phyloP scores from a whole-genome alignment of 805 yeast genomes.

The Myxozyma monticola region DNA sequence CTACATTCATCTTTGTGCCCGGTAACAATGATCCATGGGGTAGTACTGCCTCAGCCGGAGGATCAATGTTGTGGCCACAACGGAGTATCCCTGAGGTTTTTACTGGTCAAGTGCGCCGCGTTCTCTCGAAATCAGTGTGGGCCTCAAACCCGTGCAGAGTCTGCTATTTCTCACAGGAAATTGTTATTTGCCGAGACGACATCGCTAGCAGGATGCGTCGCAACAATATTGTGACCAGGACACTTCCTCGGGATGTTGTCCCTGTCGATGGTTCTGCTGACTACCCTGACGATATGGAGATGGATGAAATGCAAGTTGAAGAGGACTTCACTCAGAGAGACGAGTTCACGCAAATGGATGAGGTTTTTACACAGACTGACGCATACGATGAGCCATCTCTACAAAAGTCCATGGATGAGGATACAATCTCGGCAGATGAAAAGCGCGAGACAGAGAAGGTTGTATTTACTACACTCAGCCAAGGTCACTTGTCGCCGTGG shows the following conservation, averaged over 20 bases:
- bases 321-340: neutral
- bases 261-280: slow-evolving; percentile 3
- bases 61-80: slow-evolving; percentile 67
- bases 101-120: slow-evolving; percentile 62
- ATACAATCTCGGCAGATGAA: too few species aligned
- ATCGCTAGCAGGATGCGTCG: slow-evolving; percentile 67
- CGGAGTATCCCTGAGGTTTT: slow-evolving; percentile 69
- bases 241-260: slow-evolving; percentile 15
- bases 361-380: neutral
- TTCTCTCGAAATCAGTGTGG: slow-evolving; percentile 54
- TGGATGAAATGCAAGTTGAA: too few species aligned
- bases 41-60: slow-evolving; percentile 64
- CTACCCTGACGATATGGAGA: slow-evolving; percentile 32
- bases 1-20: slow-evolving; percentile 74
- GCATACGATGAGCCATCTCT: neutral
- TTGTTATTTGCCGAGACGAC: slow-evolving; percentile 73
- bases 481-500: slow-evolving; percentile 86
- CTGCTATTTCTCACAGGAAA: slow-evolving; percentile 79
- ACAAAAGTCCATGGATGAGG: too few species aligned
- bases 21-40: slow-evolving; percentile 96
- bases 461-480: slow-evolving; percentile 74
- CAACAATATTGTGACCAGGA: slow-evolving; percentile 52
- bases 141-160: slow-evolving; percentile 78
- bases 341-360: slow-evolving; percentile 2
- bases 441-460: slow-evolving; percentile 26